A percentile compares a stretch with the other conserved stretches of the same genome.
phyloP scores from a whole-genome alignment of 2,329 filamentous ascomycete genomes.

The Sarocladiaceae sp. region DNA sequence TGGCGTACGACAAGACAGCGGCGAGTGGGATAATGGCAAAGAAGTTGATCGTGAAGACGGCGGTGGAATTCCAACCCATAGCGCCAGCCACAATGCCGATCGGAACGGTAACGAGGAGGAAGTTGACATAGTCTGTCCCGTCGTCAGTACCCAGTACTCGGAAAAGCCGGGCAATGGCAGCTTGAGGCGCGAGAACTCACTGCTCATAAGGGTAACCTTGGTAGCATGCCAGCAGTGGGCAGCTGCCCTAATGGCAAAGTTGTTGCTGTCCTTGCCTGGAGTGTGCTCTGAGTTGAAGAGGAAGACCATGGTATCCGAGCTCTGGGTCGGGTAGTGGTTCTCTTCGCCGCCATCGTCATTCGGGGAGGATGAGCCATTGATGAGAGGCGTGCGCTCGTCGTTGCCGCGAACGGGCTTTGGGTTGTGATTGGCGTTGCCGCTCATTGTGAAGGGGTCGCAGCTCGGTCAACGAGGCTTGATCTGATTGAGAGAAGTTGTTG shows the following conservation, averaged over 20 bases:
- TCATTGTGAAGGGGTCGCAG: slow-evolving; percentile 20
- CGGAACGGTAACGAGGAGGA: slow-evolving; percentile 67
- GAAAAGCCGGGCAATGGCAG: neutral
- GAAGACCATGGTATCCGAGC: slow-evolving; percentile 28
- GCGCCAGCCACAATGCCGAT: slow-evolving; percentile 63
- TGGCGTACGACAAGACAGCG: slow-evolving; percentile 68
- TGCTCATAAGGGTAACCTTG: slow-evolving; percentile 53
- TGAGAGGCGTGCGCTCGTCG: slow-evolving; percentile 36
- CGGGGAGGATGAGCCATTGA: slow-evolving; percentile 26
- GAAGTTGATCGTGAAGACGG: slow-evolving; percentile 72
- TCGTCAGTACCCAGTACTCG: slow-evolving; percentile 9
- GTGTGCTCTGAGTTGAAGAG: slow-evolving; percentile 44
- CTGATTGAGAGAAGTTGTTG: neutral
- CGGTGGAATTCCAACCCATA: slow-evolving; percentile 56
- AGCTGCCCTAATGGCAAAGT: slow-evolving; percentile 35
- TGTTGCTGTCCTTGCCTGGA: slow-evolving; percentile 45
- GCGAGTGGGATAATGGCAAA: slow-evolving; percentile 73
- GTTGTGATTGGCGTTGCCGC: slow-evolving; percentile 21
- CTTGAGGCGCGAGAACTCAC: slow-evolving; percentile 33
- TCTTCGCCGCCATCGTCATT: neutral
- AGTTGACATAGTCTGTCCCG: slow-evolving; percentile 54
- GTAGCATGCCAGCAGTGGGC: slow-evolving; percentile 48
- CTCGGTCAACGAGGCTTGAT: neutral
- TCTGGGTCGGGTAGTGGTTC: slow-evolving; percentile 12
- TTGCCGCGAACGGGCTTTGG: slow-evolving; percentile 16